A percentile compares a stretch with the other conserved stretches of the same genome.
Evolutionary conservation across 371 early-diverging fungal species (phyloP).

Genomic region (Dipsacomyces acuminosporus): DNA sequence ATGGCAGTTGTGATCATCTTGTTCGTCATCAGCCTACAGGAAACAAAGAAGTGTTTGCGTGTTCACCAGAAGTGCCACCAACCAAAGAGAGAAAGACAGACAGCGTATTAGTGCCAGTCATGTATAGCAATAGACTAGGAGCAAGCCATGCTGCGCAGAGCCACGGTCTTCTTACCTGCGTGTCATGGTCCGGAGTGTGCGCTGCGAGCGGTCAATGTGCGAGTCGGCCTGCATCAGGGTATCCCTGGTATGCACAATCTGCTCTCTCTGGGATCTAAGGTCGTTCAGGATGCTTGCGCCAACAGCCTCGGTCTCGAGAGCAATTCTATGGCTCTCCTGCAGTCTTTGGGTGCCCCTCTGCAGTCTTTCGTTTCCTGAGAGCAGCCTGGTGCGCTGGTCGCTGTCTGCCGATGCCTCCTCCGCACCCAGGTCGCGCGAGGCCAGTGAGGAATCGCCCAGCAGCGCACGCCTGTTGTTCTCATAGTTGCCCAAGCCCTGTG

Average conservation of each 20-base stretch:
- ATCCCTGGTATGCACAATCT: constrained; percentile 80
- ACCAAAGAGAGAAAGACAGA: neutral
- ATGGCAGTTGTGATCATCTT: constrained; percentile 83
- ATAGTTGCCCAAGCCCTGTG: constrained; percentile 22
- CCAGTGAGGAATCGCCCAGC: constrained; percentile 51
- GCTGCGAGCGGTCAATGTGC: constrained; percentile 81
- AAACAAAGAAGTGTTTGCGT: neutral
- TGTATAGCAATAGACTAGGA: no score
- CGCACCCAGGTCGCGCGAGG: constrained; percentile 2
- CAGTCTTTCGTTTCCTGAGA: constrained; percentile 81
- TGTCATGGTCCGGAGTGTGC: constrained; percentile 87
- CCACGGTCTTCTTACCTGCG: constrained; percentile 61
- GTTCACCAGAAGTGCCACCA: constrained; percentile 16
- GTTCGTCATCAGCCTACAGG: constrained; percentile 77
- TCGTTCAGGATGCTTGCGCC: constrained; percentile 80
- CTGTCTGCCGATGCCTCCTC: constrained; percentile 61
- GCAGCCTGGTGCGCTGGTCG: constrained; percentile 79
- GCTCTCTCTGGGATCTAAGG: constrained; percentile 84
- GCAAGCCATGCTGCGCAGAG: neutral
- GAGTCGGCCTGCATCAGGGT: constrained; percentile 84
- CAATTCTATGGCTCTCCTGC: constrained; percentile 84
- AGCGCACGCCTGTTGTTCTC: constrained; percentile 56
- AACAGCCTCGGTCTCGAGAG: constrained; percentile 84
- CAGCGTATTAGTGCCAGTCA: neutral
- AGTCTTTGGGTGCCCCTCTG: constrained; percentile 70